Conservation (phyloP, 352 stramenopile species). For the Phytophthora kernoviae region DNA sequence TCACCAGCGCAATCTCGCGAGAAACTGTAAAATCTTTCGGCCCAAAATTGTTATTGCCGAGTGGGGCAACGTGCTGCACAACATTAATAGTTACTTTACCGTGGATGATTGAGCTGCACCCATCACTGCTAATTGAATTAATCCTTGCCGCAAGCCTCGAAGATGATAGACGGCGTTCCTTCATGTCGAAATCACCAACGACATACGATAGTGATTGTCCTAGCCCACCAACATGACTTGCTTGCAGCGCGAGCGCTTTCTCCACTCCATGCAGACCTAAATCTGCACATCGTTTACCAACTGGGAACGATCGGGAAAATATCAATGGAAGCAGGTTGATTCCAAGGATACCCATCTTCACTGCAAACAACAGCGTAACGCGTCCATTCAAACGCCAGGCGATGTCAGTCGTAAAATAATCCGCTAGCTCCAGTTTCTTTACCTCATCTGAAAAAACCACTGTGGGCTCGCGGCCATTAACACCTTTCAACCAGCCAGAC, state of each 20-base stretch:
- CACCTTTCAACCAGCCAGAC: slow-evolving; percentile 15
- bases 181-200: slow-evolving; percentile 1
- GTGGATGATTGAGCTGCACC: not conserved
- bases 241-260: slow-evolving; percentile 26
- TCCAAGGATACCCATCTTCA: slow-evolving; percentile 32
- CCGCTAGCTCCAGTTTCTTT: slow-evolving; percentile 7
- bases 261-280: slow-evolving; percentile 19
- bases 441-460: slow-evolving; percentile 35
- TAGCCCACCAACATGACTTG: slow-evolving; percentile 33
- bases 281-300: not conserved
- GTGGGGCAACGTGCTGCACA: too few relatives aligned
- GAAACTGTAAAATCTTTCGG: not conserved
- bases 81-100: too few relatives aligned
- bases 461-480: slow-evolving; percentile 28
- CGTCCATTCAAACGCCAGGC: slow-evolving; percentile 41
- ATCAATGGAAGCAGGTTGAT: slow-evolving; percentile 35
- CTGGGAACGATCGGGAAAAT: slow-evolving; percentile 19
- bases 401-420: slow-evolving; percentile 29
- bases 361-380: slow-evolving; percentile 16
- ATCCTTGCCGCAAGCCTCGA: not conserved
- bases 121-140: not conserved
- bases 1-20: slow-evolving; percentile 1
- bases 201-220: slow-evolving; percentile 15
- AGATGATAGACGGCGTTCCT: not conserved
- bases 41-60: too few relatives aligned